Base-by-base conservation (phyloP, 768 basidiomycete genomes). In the Leucocoprinus leucothites region DNA sequence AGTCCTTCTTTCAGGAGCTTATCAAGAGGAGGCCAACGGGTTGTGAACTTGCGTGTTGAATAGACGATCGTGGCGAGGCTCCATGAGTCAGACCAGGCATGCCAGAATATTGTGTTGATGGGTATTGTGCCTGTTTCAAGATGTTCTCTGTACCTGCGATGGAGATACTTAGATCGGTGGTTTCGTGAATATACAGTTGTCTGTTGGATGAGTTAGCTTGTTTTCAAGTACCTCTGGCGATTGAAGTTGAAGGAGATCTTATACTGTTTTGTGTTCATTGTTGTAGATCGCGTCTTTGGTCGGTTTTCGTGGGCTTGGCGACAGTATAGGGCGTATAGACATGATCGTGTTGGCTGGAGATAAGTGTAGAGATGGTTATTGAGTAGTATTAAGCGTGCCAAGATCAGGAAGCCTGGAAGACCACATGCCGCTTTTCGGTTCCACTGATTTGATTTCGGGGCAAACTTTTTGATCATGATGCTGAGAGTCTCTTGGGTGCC, bases 1-100 rank as follows among this genome's bases (percentile, higher is more conserved):
- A 91, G 67, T 14, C 89, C 89, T 43, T 86, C 86, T 28, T 73
- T 78, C 5, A 91, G 74, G 2, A 90, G 65, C 16, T 69, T 70
- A 60, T 91, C 85, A 25, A 88, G 68, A 11, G 80, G 74, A 3
- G 65, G 53, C 63, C 77, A 84, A 5, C 65, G 63, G 0, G 83
- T 82, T 3, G 74, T 61, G 34, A 80, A 59, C 59, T 62, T 71
- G 22, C 60, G 53, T 3, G 61, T 49, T 55, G 61, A 42, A 59
- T 63, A 51, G 34, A 68, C 45, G 62, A 77, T 60, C 54, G 71
- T 68, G 26, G 87, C 79, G 4, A 78, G 87, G 9, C 85, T 76
- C 64, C n/a, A n/a, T 87, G 87, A 36, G 82, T 84, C 58, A 79
- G 65, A n/a, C n/a, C n/a, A 28, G 61, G 51, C 18, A 49, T 31